These are phyloP conservation scores for Moniliella sp. DNA, from an alignment of 1,284 basidiomycete species.

Conservation along the genomic window DNA sequence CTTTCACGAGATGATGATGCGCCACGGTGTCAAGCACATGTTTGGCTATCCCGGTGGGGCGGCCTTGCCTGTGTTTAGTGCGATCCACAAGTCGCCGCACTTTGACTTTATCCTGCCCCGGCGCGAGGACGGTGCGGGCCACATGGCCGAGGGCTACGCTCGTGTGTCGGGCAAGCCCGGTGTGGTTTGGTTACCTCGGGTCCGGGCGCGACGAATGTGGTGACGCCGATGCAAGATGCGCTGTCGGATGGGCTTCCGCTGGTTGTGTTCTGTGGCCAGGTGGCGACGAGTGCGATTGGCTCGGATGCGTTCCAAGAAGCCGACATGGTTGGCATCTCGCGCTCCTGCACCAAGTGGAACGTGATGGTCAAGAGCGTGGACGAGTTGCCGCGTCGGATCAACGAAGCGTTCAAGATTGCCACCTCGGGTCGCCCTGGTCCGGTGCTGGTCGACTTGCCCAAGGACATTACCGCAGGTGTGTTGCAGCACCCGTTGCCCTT, in stretches of 20 bases:
- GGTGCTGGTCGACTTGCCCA: conserved; percentile 87
- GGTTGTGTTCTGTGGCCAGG: conserved; percentile 88
- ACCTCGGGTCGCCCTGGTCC: conserved; percentile 87
- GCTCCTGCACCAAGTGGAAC: conserved; percentile 97
- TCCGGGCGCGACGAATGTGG: conserved; percentile 87
- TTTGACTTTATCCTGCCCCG: conserved; percentile 88
- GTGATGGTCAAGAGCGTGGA: conserved; percentile 96
- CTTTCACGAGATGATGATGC: conserved; percentile 98
- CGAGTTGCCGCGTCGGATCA: conserved; percentile 81
- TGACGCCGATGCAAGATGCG: conserved; percentile 95
- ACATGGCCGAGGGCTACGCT: conserved; percentile 96
- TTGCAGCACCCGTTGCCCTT: conserved; percentile 65
- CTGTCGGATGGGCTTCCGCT: conserved; percentile 80
- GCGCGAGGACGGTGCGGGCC: conserved; percentile 91
- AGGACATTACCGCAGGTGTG: conserved; percentile 84
- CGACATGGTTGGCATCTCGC: conserved; percentile 81
- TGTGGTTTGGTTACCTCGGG: conserved; percentile 90
- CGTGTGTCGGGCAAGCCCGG: conserved; percentile 92
- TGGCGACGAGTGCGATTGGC: conserved; percentile 88
- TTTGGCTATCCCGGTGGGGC: conserved; percentile 96
- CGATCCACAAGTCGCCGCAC: conserved; percentile 84
- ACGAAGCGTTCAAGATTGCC: conserved; percentile 97
- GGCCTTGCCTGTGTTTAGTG: conserved; percentile 93
- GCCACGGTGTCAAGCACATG: conserved; percentile 83
- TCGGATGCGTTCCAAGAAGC: conserved; percentile 97